Base-by-base conservation (phyloP, 345 rosid genomes). In the Syzygium aromaticum region DNA sequence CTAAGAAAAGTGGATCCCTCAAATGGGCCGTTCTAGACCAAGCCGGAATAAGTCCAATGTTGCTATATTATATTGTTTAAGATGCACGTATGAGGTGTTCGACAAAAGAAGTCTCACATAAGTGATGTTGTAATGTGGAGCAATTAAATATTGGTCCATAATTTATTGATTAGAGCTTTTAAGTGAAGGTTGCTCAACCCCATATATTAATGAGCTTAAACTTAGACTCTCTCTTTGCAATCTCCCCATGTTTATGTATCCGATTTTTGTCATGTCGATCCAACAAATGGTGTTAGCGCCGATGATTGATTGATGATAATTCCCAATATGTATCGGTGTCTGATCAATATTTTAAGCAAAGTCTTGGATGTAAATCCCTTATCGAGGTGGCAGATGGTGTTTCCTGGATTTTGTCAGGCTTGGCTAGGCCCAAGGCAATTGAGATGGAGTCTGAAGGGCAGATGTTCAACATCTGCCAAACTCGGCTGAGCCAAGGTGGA, bases 231-330 rank as follows among this genome's bases (percentile, higher is more conserved):
- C 21, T n/a, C 11, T 67, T 4, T 33, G 7, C 23, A 33, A 67
- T 67, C 3, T 67, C 12, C 23, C 2, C 23, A 4, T 0, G 13
- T 21, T 7, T 19, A 54, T 8, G 4, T 54, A 19, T 19, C 8
- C 9, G 10, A 10, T 17, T 67, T 33, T 0, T 17, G 7, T 33
- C 33, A 46, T 7, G 21, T 61, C 2, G 0, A n/a, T n/a, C 8
- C 19, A 13, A 61, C n/a, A 14, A 61, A 4, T 61, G 19, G 9
- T n/a, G 14, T 13, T n/a, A 61, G 73, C n/a, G 19, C 13, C 22
- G 11, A 67, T 30, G 46, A 33, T 67, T 17, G 40, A 7, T 64
- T 64, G 6, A 16, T 30, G 43, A 22, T 30, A 21, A 64, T 8
- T 64, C 3, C 40, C 40, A 64, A 15, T 64, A 21, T 16, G 22